These are phyloP conservation scores for Suillus spraguei DNA, from an alignment of 768 basidiomycete genomes.

Conservation along the genomic window DNA sequence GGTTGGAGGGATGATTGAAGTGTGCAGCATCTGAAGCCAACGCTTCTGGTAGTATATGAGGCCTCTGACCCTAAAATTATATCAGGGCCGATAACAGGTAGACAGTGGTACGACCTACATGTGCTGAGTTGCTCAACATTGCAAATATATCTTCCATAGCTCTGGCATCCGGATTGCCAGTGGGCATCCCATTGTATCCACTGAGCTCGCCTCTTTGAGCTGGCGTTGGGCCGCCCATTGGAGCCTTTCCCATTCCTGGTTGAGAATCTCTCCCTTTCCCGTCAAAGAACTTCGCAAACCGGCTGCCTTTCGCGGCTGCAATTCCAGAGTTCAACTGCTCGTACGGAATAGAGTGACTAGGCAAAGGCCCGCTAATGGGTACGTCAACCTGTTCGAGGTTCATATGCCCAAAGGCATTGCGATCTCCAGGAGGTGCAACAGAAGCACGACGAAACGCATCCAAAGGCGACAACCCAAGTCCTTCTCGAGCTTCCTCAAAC, in stretches of 20 bases:
- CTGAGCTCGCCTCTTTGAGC: constrained; percentile 49
- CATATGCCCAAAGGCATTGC: constrained; percentile 20
- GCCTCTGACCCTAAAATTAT: constrained; percentile 30
- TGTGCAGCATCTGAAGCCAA: constrained; percentile 25
- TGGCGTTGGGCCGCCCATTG: constrained; percentile 45
- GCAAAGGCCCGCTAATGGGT: constrained; percentile 19
- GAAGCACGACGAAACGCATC: constrained; percentile 26
- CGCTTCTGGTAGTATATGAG: constrained; percentile 25
- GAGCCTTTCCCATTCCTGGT: constrained; percentile 38
- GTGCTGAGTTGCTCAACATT: constrained; percentile 76
- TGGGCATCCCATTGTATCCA: constrained; percentile 37
- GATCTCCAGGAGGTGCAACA: constrained; percentile 22
- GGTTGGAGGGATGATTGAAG: constrained; percentile 28
- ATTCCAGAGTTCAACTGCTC: constrained; percentile 44
- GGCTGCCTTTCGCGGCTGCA: constrained; percentile 69
- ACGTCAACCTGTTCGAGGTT: constrained; percentile 26
- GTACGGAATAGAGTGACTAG: constrained; percentile 21
- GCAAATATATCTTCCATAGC: constrained; percentile 82
- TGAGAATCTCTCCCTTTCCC: constrained; percentile 56
- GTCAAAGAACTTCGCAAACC: constrained; percentile 88
- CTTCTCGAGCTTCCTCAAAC: constrained; percentile 49
- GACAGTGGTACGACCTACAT: constrained; percentile 47
- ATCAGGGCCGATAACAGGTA: constrained; percentile 13
- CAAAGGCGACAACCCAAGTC: constrained; percentile 13
- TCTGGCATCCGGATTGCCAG: constrained; percentile 50